These are phyloP conservation scores for Collybiopsis luxurians DNA, from an alignment of 768 basidiomycete species.

Conservation along the genomic window DNA sequence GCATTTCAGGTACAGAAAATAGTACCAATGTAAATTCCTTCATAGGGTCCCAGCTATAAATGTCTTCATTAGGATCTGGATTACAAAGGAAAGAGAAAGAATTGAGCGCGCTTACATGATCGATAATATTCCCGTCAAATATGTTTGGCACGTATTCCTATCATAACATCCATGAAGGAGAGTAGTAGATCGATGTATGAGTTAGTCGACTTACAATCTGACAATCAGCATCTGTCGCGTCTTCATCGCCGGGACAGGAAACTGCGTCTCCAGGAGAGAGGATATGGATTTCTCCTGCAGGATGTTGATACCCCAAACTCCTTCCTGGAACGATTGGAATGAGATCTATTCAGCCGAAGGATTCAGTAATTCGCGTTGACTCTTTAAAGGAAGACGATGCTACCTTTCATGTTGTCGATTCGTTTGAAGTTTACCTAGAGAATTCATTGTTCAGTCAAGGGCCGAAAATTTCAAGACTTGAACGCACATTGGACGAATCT, in stretches of 20 bases:
- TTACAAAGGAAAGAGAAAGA: neutral
- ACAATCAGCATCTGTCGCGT: slow-evolving; percentile 40
- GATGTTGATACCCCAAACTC: slow-evolving; percentile 24
- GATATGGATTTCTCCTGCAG: slow-evolving; percentile 28
- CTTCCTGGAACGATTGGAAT: slow-evolving; percentile 23
- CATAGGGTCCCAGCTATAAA: slow-evolving; percentile 20
- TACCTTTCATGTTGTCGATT: slow-evolving; percentile 35
- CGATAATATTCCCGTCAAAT: slow-evolving; percentile 24
- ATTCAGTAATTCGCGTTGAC: slow-evolving; percentile 4
- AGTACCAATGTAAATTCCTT: slow-evolving; percentile 41
- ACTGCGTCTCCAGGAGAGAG: slow-evolving; percentile 35
- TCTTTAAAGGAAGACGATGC: slow-evolving; percentile 6
- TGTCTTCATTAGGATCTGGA: neutral
- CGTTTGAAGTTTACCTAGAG: slow-evolving; percentile 34
- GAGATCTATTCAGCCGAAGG: slow-evolving; percentile 18
- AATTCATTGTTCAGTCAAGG: slow-evolving; percentile 39
- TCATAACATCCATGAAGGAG: neutral
- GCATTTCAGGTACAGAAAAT: slow-evolving; percentile 11
- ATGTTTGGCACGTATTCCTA: slow-evolving; percentile 30
- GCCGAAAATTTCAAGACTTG: slow-evolving; percentile 39
- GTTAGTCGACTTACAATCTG: slow-evolving; percentile 19
- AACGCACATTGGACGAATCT: neutral
- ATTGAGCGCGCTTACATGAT: slow-evolving; percentile 27
- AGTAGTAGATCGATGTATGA: no score
- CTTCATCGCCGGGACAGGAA: slow-evolving; percentile 47